These are phyloP conservation scores for Ascochyta viciae-villosae DNA, from an alignment of 2,329 filamentous ascomycete genomes.

Conservation along the genomic window DNA sequence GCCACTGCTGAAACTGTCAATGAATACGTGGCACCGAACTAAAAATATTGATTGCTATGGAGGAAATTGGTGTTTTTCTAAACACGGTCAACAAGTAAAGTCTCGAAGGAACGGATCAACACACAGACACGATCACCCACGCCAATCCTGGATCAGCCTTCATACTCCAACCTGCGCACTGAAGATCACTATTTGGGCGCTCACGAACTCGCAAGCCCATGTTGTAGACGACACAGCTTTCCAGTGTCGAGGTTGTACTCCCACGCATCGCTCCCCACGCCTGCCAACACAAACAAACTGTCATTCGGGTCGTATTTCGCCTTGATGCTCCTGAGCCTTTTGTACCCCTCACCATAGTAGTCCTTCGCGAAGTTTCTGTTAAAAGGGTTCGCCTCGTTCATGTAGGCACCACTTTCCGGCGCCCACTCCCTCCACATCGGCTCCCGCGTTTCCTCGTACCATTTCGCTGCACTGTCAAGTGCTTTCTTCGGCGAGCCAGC, in stretches of 20 bases:
- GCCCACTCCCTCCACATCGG: slow-evolving; percentile 26
- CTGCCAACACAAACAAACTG: slow-evolving; percentile 30
- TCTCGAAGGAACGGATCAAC: background rate
- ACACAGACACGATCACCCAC: background rate
- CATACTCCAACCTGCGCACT: background rate
- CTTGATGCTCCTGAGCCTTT: slow-evolving; percentile 16
- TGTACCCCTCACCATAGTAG: slow-evolving; percentile 21
- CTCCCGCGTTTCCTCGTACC: slow-evolving; percentile 27
- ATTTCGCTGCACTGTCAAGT: slow-evolving; percentile 17
- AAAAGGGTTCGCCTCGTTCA: slow-evolving; percentile 28
- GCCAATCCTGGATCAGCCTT: background rate
- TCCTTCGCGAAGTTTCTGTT: slow-evolving; percentile 20
- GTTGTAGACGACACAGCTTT: slow-evolving; percentile 18
- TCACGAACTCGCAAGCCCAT: background rate
- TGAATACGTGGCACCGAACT: slow-evolving; percentile 30
- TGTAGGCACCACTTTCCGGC: slow-evolving; percentile 22
- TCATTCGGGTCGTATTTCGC: slow-evolving; percentile 21
- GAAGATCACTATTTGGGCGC: background rate
- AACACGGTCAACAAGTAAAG: too few relatives aligned
- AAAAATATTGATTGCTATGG: background rate
- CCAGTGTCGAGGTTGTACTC: slow-evolving; percentile 32
- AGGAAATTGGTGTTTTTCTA: background rate
- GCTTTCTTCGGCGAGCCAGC: slow-evolving; percentile 16
- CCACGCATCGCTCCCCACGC: slow-evolving; percentile 31
- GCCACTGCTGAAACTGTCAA: slow-evolving; percentile 22